Evolutionary conservation across 2,329 filamentous ascomycete genomes (phyloP), one percentile per base, ranked within the genome.

Genomic region (Neonectria ditissima): DNA sequence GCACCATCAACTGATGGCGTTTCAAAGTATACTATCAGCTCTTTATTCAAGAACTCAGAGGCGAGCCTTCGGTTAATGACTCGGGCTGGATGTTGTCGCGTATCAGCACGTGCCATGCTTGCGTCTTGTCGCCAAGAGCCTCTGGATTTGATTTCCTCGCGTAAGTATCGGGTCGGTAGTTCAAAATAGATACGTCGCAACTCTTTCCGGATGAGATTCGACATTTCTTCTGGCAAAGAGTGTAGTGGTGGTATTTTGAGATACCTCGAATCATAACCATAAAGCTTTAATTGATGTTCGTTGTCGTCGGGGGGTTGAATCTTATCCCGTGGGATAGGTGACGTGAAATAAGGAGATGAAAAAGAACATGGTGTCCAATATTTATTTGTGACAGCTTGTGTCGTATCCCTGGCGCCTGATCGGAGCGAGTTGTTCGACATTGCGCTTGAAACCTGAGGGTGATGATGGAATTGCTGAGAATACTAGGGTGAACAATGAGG

Each of bases 41-140:
- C 41, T 30, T 65, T 59, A 30, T 65, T 65, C 2, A 62, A 34
- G 7, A 62, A 58, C 22, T 57, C 16, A 53, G 53, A 53, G 45
- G 51, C 10, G n/a, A 16, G 3, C 10, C 11, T 47, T 47, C 28
- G 30, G 18, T 53, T 16, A 26, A 59, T 53, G 10, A 43, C n/a
- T 30, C 11, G 7, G 10, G 28, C 22, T 43, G 30, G 24, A 16
- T 7, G 20, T n/a, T 30, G 14, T 39, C 13, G 32, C 47, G 11
- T 51, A 52, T 51, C 14, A 16, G 28, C 10, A 47, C 14, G 34
- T 59, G 39, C 34, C 39, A 53, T 59, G 28, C 47, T 59, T 39
- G n/a, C 37, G 26, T 59, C 28, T 53, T 41, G 20, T 16, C 26
- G 37, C 57, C 20, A 59, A 34, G 13, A 45, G 37, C 54, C 28